Evolutionary conservation across 1,139 yeast species (phyloP), one percentile per base, ranked within the genome.

Genomic region (Debaryomyces sp.): DNA sequence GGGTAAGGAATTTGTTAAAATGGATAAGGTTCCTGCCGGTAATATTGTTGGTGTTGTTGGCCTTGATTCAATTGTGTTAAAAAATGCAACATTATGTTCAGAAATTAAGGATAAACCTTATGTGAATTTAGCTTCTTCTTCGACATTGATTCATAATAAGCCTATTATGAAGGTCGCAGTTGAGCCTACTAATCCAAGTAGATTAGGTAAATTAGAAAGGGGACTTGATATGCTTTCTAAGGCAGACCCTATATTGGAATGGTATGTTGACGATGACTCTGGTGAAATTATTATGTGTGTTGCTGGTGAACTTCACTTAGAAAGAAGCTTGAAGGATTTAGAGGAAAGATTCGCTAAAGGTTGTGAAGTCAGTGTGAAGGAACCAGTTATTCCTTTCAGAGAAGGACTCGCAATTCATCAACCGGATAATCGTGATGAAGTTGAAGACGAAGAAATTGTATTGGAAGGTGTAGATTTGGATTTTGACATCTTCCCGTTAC

Each of bases 11-110:
- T 74, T 94, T 47, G 84, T 91, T 2, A 77, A 90, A 10, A 75
- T 95, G 57, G 79, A 85, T 27, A 78, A 77, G 10, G 97, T 94
- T 3, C 97, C 97, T 1, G 95, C 98, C 1, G 99, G 99, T 32
- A 90, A 89, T 57, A 90, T 95, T 55, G 96, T 90, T 6, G 99
- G 98, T 43, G 87, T 95, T 46, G 95, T 91, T 24, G 99, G 99
- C 0, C 75, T 95, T 37, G 97, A 87, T 18, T 88, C 89, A 9
- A 82, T 82, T 45, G 80, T 94, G 26, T 70, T 94, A 54, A 95
- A 95, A 65, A 89, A 86, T 62, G 99, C 96, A 44, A 91, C 99
- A 0, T 67, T 94, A 41, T 77, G 88, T 15, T 66, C 77, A 0
- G 61, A 68, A 57, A 76, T 53, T 60, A 75, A 34, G 68, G 78